A percentile compares a stretch with the other conserved stretches of the same genome.
Evolutionary conservation across 495 filamentous ascomycete species (phyloP).

Genomic region (Aspergillus asperescens): DNA sequence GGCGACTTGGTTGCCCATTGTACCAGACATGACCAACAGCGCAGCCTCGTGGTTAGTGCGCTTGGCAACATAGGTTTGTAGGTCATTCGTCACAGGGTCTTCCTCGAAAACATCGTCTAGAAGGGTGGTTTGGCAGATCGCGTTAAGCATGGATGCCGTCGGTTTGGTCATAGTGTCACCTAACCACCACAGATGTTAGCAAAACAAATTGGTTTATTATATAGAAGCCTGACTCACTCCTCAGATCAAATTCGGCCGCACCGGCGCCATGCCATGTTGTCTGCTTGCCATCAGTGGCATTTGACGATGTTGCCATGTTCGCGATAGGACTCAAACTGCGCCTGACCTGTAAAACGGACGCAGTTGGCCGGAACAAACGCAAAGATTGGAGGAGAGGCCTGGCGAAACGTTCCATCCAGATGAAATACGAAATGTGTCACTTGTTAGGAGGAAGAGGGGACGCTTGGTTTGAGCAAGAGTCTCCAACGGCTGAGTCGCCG

Average conservation of each 20-base stretch:
- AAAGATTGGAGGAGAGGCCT: constrained; percentile 18
- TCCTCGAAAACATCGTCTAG: constrained; percentile 82
- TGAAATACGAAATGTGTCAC: neutral
- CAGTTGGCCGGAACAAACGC: neutral
- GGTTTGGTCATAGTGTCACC: constrained; percentile 83
- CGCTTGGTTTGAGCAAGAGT: neutral
- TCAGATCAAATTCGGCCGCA: constrained; percentile 60
- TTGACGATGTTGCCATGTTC: constrained; percentile 22
- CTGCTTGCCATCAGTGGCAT: constrained; percentile 20
- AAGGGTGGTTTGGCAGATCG: constrained; percentile 53
- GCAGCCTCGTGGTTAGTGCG: constrained; percentile 68
- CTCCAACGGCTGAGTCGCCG: too few relatives aligned
- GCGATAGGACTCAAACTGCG: constrained; percentile 21
- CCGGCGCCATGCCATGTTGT: constrained; percentile 56
- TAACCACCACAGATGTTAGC: constrained; percentile 3
- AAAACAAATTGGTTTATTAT: constrained; percentile 11
- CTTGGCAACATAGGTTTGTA: constrained; percentile 64
- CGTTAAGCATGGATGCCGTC: constrained; percentile 69
- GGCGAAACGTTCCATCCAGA: constrained; percentile 13
- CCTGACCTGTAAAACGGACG: neutral
- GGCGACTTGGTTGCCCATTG: constrained; percentile 65
- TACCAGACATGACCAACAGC: constrained; percentile 74
- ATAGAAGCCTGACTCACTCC: constrained; percentile 26
- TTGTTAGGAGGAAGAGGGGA: neutral
- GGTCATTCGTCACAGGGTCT: constrained; percentile 69